Percentiles rank a stretch among this genome's conserved stretches.
Evolutionary conservation across 208 protist genomes (phyloP).

Genomic region (Leishmania amazonensis): DNA sequence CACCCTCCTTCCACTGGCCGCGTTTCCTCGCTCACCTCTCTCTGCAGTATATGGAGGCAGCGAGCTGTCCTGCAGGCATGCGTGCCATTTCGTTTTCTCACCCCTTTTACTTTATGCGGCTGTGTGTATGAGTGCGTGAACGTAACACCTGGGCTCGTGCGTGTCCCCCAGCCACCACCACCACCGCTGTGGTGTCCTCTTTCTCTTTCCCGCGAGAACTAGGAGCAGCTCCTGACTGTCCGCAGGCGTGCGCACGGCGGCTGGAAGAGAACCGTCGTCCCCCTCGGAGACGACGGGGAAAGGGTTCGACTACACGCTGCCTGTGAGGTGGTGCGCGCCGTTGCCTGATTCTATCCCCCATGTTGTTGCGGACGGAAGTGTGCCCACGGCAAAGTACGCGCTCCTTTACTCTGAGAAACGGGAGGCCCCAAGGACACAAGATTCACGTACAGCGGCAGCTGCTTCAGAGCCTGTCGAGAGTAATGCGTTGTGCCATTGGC

Average conservation of each 20-base stretch:
- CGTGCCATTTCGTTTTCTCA: no score
- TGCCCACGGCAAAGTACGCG: neutral
- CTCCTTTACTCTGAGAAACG: neutral
- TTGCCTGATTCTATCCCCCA: neutral
- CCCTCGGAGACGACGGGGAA: neutral
- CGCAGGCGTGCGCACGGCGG: neutral
- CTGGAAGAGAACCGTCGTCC: neutral
- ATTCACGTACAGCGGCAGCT: neutral
- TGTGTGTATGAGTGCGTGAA: neutral
- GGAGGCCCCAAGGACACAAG: neutral
- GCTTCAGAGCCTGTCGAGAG: neutral
- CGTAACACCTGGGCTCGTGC: neutral
- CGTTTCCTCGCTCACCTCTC: neutral
- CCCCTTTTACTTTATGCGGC: neutral
- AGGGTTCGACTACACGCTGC: neutral
- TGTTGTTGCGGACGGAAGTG: neutral
- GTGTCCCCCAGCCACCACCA: neutral
- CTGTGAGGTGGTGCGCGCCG: neutral
- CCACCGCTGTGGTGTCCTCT: neutral
- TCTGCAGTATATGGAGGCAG: neutral
- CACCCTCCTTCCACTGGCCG: conserved; percentile 4
- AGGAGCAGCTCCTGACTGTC: neutral
- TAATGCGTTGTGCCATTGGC: neutral
- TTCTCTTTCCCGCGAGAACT: neutral
- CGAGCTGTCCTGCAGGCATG: neutral